A percentile compares a stretch with the other conserved stretches of the same genome.
Conservation (phyloP, 768 basidiomycete species). For the Boletus coccyginus region DNA sequence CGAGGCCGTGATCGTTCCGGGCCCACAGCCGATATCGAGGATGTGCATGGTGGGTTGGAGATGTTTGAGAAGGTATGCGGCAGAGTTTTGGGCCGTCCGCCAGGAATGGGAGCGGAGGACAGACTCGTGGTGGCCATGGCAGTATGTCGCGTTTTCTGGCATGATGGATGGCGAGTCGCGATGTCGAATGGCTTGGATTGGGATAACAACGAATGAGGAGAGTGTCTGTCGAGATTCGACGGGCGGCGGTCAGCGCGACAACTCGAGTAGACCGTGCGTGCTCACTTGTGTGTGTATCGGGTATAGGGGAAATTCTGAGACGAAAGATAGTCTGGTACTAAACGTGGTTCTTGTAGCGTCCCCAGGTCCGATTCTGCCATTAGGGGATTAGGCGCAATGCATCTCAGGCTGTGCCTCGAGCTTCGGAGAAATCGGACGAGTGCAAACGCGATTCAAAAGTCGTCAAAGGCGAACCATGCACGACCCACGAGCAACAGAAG, state of each 20-base stretch:
- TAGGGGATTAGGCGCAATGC: no score
- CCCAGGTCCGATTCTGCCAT: neutral
- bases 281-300: no score
- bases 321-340: no score
- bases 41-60: slow-evolving; percentile 39
- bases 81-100: slow-evolving; percentile 42
- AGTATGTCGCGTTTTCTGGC: slow-evolving; percentile 13
- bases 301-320: no score
- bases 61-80: slow-evolving; percentile 37
- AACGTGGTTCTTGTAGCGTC: no score
- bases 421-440: neutral
- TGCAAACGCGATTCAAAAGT: no score
- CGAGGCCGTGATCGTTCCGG: slow-evolving; percentile 48
- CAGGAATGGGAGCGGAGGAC: slow-evolving; percentile 35
- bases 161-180: neutral
- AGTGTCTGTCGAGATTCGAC: no score
- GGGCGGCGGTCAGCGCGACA: no score
- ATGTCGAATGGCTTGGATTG: neutral
- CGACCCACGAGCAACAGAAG: no score
- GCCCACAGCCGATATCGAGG: slow-evolving; percentile 53
- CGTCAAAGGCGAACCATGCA: no score
- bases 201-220: no score
- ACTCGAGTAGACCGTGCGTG: no score
- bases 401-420: neutral
- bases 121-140: slow-evolving; percentile 30